Evolutionary conservation across 2,329 filamentous ascomycete genomes (phyloP), one percentile per base, ranked within the genome.

Genomic region (Ophiosphaerella narmari): DNA sequence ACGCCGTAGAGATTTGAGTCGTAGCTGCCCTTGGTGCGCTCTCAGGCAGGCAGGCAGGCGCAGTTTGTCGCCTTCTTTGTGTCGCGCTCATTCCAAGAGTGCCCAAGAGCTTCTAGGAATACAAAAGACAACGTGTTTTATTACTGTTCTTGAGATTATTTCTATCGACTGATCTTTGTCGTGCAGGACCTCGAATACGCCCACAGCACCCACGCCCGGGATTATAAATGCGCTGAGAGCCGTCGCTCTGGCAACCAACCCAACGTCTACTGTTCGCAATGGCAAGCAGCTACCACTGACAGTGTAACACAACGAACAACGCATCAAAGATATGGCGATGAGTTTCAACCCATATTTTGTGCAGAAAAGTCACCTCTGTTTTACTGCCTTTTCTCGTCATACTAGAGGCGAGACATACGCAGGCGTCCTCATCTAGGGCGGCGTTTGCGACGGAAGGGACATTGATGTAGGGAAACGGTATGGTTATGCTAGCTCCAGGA

Each of bases 221-320:
- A 49, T 49, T 40, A 44, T 23, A 49, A 44, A 40, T 49, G 47
- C 47, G 47, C 47, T 39, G 46, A 43, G 39, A 24, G 39, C 40
- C 45, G 52, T 53, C 39, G 46, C 58, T 58, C 48, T 21, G 34
- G 46, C 44, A 51, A 50, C 52, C 50, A 35, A 32, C 44, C 42
- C 45, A 43, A 50, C 46, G 52, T 39, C 23, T n/a, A 7, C 26
- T 29, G 26, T 29, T 11, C 7, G 26, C 6, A 29, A 29, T 11
- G 7, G 26, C 26, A 11, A 7, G 13, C 13, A 11, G 23, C 23
- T 11, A 23, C 12, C 21, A 14, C n/a, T n/a, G 8, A 7, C n/a
- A 32, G 11, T 11, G n/a, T 29, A 42, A 34, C 31, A 34, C 13
- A 29, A 33, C 29, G 7, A 32, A 16, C 14, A 14, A 12, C 33